Evolutionary conservation across 2,329 filamentous ascomycete genomes (phyloP).

Genomic region (Penicillium sclerotigenum): DNA sequence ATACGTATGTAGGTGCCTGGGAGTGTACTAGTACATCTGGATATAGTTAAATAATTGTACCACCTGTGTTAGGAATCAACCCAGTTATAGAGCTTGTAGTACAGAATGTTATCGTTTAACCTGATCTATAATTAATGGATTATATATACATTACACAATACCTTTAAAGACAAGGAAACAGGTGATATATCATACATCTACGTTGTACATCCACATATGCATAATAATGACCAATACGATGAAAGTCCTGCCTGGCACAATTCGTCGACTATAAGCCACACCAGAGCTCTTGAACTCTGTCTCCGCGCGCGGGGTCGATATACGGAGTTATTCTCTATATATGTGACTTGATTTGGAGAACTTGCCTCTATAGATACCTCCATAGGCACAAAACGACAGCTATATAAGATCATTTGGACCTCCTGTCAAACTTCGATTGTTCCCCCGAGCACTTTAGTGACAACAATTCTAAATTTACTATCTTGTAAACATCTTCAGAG

Average conservation of each 20-base stretch:
- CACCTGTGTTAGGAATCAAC: background rate
- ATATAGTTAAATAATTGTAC: background rate
- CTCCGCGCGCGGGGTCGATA: slow-evolving; percentile 2
- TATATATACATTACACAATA: background rate
- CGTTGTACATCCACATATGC: background rate
- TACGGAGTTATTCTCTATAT: background rate
- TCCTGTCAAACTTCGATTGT: background rate
- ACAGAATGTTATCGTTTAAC: background rate
- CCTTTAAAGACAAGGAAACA: background rate
- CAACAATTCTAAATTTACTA: background rate
- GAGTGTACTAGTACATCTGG: too few relatives aligned
- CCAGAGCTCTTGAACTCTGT: background rate
- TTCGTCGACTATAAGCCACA: background rate
- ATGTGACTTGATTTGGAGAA: background rate
- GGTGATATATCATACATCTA: background rate
- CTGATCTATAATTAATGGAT: background rate
- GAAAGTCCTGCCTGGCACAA: background rate
- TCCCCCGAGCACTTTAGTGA: background rate
- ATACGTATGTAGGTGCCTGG: too few relatives aligned
- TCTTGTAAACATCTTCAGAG: background rate
- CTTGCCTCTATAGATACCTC: background rate
- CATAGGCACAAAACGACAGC: background rate
- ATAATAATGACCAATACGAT: background rate
- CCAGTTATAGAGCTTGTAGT: background rate
- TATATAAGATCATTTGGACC: too few relatives aligned